Percentiles rank a stretch among this genome's conserved stretches.
Evolutionary conservation across 257 asterid genomes (phyloP).

Genomic region (Solanum virginianum): DNA sequence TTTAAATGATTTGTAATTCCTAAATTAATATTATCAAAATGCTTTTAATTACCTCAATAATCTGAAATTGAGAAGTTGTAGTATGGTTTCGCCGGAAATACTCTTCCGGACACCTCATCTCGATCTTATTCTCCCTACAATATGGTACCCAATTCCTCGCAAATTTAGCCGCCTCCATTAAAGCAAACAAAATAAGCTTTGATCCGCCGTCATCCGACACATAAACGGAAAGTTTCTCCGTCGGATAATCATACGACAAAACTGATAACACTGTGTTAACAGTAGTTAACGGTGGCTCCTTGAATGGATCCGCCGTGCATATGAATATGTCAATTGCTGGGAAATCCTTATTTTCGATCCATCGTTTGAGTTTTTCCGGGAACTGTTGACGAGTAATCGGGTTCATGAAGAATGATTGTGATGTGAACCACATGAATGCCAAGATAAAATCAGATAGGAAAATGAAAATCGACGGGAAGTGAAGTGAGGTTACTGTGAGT

Average conservation of each 20-base stretch:
- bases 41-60: not conserved
- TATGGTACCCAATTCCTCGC: slow-evolving; percentile 52
- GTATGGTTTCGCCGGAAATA: not conserved
- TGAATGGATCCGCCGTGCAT: slow-evolving; percentile 62
- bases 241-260: slow-evolving; percentile 65
- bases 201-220: slow-evolving; percentile 80
- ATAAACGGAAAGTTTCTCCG: slow-evolving; percentile 46
- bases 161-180: slow-evolving; percentile 53
- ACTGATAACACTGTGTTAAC: slow-evolving; percentile 56
- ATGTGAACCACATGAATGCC: slow-evolving; percentile 43
- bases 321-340: slow-evolving; percentile 55
- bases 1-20: too few relatives aligned
- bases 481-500: not conserved
- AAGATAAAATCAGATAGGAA: slow-evolving; percentile 32
- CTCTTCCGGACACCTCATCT: slow-evolving; percentile 28
- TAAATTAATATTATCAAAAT: not conserved
- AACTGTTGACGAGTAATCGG: slow-evolving; percentile 21
- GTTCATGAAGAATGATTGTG: slow-evolving; percentile 38
- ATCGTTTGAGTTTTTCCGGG: slow-evolving; percentile 20
- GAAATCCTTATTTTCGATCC: not conserved
- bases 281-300: slow-evolving; percentile 56
- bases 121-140: slow-evolving; percentile 34
- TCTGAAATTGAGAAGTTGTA: not conserved
- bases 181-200: slow-evolving; percentile 46
- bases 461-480: not conserved